These are phyloP conservation scores for Mycena chlorophos DNA, from an alignment of 768 basidiomycete species.

Conservation along the genomic window DNA sequence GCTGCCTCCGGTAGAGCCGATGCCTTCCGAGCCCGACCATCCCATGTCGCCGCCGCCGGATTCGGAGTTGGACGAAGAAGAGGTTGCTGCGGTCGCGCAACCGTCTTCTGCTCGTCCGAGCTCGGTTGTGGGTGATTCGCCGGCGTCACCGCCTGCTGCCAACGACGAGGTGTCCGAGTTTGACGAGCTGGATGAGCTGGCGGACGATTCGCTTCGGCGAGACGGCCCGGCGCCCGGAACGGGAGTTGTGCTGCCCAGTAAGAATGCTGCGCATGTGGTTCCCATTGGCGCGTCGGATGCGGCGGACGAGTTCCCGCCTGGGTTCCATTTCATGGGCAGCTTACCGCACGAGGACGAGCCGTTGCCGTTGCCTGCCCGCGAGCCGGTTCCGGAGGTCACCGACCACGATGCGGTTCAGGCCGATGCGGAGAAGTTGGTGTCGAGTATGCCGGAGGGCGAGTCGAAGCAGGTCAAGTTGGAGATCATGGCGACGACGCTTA, in stretches of 20 bases:
- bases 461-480: conserved; percentile 21
- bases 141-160: too few species aligned
- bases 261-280: conserved; percentile 10
- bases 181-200: too few species aligned
- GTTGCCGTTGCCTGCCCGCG: background rate
- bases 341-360: conserved; percentile 3
- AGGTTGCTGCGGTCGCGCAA: background rate
- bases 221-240: too few species aligned
- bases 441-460: conserved; percentile 8
- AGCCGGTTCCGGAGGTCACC: background rate
- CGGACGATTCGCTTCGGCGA: too few species aligned
- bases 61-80: conserved; percentile 16
- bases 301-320: conserved; percentile 19
- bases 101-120: too few species aligned
- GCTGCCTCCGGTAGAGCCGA: too few species aligned
- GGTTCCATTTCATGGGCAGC: conserved; percentile 19
- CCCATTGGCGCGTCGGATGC: conserved; percentile 16
- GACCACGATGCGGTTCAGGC: too few species aligned
- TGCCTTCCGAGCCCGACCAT: too few species aligned
- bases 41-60: conserved; percentile 16
- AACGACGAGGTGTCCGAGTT: background rate
- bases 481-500: conserved; percentile 18
- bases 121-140: too few species aligned
- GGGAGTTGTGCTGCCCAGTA: too few species aligned
- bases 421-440: conserved; percentile 1